These are phyloP conservation scores for Fusarium decemcellulare DNA, from an alignment of 2,329 filamentous ascomycete species.

Conservation along the genomic window DNA sequence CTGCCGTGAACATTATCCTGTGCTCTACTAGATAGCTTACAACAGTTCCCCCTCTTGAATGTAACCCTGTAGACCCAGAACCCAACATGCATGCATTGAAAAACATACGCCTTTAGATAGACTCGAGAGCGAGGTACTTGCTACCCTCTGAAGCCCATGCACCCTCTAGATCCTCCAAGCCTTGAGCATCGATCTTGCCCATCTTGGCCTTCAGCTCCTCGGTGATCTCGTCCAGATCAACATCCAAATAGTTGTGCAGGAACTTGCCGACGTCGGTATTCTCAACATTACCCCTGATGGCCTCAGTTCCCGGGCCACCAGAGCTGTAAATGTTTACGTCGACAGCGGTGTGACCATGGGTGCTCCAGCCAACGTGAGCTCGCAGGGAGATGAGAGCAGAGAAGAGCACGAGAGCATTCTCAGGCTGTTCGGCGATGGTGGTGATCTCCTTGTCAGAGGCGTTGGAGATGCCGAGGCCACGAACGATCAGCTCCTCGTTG, in stretches of 20 bases:
- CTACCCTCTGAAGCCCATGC: constrained; percentile 24
- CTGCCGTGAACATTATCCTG: neutral
- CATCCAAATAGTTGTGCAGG: constrained; percentile 81
- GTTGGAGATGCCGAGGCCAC: constrained; percentile 84
- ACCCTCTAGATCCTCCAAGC: constrained; percentile 34
- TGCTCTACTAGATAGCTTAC: too few species aligned
- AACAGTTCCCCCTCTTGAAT: constrained; percentile 12
- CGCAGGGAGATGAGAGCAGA: constrained; percentile 89
- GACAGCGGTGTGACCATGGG: constrained; percentile 92
- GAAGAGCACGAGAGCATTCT: constrained; percentile 71
- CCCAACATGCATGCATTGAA: neutral
- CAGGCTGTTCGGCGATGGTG: constrained; percentile 71
- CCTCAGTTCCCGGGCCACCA: constrained; percentile 72
- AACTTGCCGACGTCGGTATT: constrained; percentile 94
- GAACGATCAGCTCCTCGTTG: constrained; percentile 74
- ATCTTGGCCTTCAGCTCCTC: constrained; percentile 76
- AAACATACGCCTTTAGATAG: constrained; percentile 2
- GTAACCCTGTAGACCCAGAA: neutral
- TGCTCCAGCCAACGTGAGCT: constrained; percentile 93
- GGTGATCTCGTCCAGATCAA: constrained; percentile 86
- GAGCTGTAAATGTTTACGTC: constrained; percentile 98
- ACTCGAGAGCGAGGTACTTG: constrained; percentile 30
- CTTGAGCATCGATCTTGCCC: constrained; percentile 31
- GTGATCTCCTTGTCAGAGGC: constrained; percentile 79
- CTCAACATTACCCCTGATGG: constrained; percentile 88